Evolutionary conservation across 352 stramenopile species (phyloP).

Genomic region (Poterioochromonas sp.): DNA sequence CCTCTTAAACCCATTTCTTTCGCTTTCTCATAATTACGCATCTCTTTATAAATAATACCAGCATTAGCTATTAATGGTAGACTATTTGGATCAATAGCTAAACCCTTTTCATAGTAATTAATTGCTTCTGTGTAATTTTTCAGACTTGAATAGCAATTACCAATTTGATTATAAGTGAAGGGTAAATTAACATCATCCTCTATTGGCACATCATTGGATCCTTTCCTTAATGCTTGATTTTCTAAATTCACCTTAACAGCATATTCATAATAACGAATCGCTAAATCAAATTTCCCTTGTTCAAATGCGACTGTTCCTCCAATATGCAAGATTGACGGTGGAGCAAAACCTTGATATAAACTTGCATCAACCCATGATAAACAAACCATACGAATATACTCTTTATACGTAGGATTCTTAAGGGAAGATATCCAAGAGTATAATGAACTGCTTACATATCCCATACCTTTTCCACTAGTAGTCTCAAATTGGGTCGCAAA

Average conservation of each 20-base stretch:
- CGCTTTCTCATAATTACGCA: no score
- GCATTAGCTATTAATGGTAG: background rate
- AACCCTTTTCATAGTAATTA: background rate
- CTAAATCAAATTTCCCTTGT: background rate
- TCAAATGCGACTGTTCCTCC: background rate
- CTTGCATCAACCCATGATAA: background rate
- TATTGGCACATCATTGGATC: background rate
- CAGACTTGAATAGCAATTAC: background rate
- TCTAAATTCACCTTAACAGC: background rate
- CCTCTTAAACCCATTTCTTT: no score
- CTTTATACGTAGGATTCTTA: background rate
- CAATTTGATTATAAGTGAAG: conserved; percentile 1
- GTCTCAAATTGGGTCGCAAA: background rate
- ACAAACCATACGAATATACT: background rate
- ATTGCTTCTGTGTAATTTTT: background rate
- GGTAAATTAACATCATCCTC: background rate
- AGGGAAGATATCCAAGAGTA: background rate
- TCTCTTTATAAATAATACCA: background rate
- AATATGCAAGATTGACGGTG: background rate
- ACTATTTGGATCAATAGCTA: background rate
- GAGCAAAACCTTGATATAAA: background rate
- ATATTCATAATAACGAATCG: background rate
- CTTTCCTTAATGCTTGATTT: background rate
- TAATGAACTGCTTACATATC: background rate
- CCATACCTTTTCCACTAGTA: background rate